Evolutionary conservation across 345 rosid species (phyloP), one percentile per base, ranked within the genome.

Genomic region (Eucalyptus curtisii): DNA sequence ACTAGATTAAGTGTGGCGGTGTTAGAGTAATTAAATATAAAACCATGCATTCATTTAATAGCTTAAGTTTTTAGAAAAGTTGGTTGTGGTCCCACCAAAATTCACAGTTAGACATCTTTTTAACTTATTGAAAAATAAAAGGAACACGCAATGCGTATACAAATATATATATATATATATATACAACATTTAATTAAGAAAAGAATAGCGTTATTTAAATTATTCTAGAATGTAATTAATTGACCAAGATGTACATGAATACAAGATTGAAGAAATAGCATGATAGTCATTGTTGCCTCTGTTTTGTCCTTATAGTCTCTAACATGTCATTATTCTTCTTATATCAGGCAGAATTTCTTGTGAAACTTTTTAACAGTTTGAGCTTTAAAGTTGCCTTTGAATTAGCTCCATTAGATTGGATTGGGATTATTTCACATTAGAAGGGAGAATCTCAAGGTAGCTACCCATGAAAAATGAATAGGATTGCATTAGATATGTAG

Each of bases 1-100:
- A 50, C 3, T 2, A 16, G 4, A 50, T 17, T 50, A 3, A 50
- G 3, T 2, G 10, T 52, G 55, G 55, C 0, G 8, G 55, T 52
- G 0, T 52, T 52, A 52, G 24, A 52, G 24, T 52, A 52, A 52
- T 52, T 52, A 52, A 52, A 52, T 52, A 52, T 52, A 7, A 52
- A 0, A 52, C 1, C 24, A 52, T 19, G 2, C 4, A 0, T 52
- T 52, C 10, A 52, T 52, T 52, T 19, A 52, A 52, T 0, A 52
- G 0, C 4, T 52, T 52, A 52, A 19, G 24, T 52, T 52, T 44
- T 52, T 19, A 52, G 10, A 52, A 52, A 0, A 52, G 0, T 52
- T 52, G 24, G 2, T 52, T 19, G 5, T 52, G 24, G 0, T 52
- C 24, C 0, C 1, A 52, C 10, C 24, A 52, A 52, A 52, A 19